A percentile compares a stretch with the other conserved stretches of the same genome.
These are phyloP conservation scores for Penicillium aurantiogriseum DNA, from an alignment of 2,329 filamentous ascomycete genomes.

Conservation along the genomic window DNA sequence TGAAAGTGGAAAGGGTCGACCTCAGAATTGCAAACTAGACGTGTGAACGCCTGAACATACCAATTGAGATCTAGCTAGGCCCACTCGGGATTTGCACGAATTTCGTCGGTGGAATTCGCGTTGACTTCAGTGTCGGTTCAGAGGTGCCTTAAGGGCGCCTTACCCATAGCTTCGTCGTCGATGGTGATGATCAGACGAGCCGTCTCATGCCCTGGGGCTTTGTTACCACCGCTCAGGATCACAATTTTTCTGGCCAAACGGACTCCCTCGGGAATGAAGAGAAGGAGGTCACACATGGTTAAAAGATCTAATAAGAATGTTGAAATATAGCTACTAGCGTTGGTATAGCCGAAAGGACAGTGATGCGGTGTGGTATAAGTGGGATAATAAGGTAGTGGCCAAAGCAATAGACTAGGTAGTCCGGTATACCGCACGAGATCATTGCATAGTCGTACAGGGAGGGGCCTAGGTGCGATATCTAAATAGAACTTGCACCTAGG, in stretches of 20 bases:
- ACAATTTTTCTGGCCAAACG: conserved; percentile 28
- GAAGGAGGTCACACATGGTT: neutral
- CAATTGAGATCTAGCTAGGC: neutral
- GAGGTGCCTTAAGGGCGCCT: conserved; percentile 24
- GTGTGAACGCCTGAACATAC: neutral
- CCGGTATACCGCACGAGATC: neutral
- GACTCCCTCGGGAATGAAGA: neutral
- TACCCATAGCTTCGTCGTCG: neutral
- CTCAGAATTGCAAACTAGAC: neutral
- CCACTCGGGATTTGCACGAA: neutral
- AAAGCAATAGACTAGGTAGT: neutral
- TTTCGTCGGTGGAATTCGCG: too few relatives aligned
- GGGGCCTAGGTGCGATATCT: neutral
- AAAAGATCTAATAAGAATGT: neutral
- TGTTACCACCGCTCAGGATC: neutral
- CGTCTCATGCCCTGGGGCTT: neutral
- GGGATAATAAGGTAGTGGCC: neutral
- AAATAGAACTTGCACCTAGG: neutral
- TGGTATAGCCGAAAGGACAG: neutral
- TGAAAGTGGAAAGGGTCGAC: neutral
- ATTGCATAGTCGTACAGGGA: neutral
- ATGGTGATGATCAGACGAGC: neutral
- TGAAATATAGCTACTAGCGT: neutral
- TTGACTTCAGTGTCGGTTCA: conserved; percentile 41
- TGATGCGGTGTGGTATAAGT: neutral